Conservation (phyloP, 805 yeast genomes). For the Ogataea paradorogensis region DNA sequence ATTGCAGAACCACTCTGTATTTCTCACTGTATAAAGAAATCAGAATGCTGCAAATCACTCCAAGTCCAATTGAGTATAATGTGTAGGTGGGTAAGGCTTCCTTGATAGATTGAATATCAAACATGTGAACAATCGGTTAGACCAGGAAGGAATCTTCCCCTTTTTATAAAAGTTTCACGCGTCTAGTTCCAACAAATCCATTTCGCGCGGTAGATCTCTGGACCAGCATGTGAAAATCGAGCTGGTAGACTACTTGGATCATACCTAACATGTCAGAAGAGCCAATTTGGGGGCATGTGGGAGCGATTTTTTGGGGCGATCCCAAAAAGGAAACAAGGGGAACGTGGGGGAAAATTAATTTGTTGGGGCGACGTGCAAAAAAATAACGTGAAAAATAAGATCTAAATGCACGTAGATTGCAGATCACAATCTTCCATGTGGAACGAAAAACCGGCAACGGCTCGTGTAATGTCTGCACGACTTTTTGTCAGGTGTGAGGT, state of each 20-base stretch:
- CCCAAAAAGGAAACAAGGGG: slow-evolving; percentile 1
- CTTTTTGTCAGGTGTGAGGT: neutral
- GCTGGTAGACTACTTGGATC: neutral
- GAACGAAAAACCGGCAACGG: no score
- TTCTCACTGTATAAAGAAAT: slow-evolving; percentile 10
- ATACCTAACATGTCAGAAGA: neutral
- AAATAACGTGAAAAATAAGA: no score
- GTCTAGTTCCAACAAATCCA: slow-evolving; percentile 3
- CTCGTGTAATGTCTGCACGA: no score
- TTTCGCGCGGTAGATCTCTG: neutral
- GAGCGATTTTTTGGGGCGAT: neutral
- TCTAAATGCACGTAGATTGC: no score
- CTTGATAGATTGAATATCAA: neutral
- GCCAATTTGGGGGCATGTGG: slow-evolving; percentile 3
- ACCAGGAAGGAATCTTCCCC: neutral
- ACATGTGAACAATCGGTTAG: neutral
- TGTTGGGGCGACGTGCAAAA: neutral
- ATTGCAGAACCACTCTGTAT: slow-evolving; percentile 21
- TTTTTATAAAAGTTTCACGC: neutral
- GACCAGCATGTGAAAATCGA: slow-evolving; percentile 1
- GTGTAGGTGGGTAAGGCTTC: slow-evolving; percentile 1
- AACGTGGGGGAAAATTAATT: slow-evolving; percentile 6
- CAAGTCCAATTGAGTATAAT: slow-evolving; percentile 2
- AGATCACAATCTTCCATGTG: no score
- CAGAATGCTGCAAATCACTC: slow-evolving; percentile 2